Evolutionary conservation across 2,329 filamentous ascomycete species (phyloP).

Genomic region (Diaporthe nobilis): DNA sequence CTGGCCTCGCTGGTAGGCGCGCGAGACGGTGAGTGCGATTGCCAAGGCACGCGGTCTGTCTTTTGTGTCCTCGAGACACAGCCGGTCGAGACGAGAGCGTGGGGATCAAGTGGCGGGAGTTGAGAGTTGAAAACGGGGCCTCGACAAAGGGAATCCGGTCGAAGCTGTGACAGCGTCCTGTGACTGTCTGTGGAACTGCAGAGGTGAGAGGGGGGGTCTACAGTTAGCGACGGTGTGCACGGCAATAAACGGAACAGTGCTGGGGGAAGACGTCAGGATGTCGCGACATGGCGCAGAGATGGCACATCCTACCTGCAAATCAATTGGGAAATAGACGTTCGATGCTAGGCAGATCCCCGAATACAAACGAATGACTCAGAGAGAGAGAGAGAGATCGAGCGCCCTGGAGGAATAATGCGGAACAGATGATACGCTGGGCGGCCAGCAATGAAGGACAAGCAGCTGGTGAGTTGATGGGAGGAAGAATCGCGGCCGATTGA

Average conservation of each 20-base stretch:
- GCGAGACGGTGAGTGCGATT: constrained; percentile 1
- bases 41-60: constrained; percentile 24
- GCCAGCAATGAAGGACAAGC: background rate
- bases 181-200: constrained; percentile 25
- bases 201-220: constrained; percentile 3
- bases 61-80: constrained; percentile 18
- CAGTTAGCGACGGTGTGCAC: constrained; percentile 9
- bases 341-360: constrained; percentile 43
- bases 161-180: constrained; percentile 32
- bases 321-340: constrained; percentile 12
- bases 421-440: constrained; percentile 1
- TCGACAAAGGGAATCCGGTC: constrained; percentile 31
- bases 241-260: constrained; percentile 11
- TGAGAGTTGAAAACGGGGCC: constrained; percentile 31
- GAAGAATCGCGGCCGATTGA: constrained; percentile 39
- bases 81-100: constrained; percentile 5
- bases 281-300: constrained; percentile 32
- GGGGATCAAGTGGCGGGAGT: constrained; percentile 9
- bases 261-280: constrained; percentile 33
- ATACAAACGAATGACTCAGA: constrained; percentile 51
- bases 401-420: constrained; percentile 33
- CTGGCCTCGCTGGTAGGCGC: background rate
- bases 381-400: constrained; percentile 36
- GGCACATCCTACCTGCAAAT: constrained; percentile 30
- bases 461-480: constrained; percentile 37